Percentiles rank a stretch among this genome's conserved stretches.
Evolutionary conservation across 805 yeast species (phyloP).

Genomic region (Metschnikowia santaceciliae): DNA sequence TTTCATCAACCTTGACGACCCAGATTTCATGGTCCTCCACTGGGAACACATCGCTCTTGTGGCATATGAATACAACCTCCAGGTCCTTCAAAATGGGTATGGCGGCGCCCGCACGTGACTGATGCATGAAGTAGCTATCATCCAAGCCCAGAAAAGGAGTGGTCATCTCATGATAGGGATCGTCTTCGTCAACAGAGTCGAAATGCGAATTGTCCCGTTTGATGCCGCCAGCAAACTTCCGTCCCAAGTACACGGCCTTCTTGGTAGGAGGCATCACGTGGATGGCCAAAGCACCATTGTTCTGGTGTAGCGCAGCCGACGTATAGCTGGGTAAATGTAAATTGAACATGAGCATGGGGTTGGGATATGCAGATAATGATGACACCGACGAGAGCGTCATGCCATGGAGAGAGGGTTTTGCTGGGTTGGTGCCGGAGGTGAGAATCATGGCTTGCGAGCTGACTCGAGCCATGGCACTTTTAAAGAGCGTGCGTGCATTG

Average conservation of each 20-base stretch:
- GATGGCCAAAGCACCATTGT: slow-evolving; percentile 53
- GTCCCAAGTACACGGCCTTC: slow-evolving; percentile 55
- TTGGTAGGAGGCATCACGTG: slow-evolving; percentile 67
- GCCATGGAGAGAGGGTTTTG: slow-evolving; percentile 46
- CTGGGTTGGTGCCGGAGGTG: slow-evolving; percentile 23
- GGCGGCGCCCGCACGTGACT: slow-evolving; percentile 20
- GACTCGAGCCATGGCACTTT: slow-evolving; percentile 33
- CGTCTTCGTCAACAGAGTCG: slow-evolving; percentile 25
- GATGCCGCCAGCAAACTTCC: slow-evolving; percentile 56
- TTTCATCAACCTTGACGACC: slow-evolving; percentile 73
- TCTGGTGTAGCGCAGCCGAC: slow-evolving; percentile 58
- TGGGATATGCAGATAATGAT: slow-evolving; percentile 74
- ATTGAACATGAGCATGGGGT: slow-evolving; percentile 79
- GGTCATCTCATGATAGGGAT: slow-evolving; percentile 41
- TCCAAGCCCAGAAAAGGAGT: slow-evolving; percentile 48
- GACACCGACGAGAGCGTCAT: slow-evolving; percentile 84
- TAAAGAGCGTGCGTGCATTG: slow-evolving; percentile 17
- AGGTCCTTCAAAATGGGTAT: slow-evolving; percentile 57
- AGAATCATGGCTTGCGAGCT: slow-evolving; percentile 43
- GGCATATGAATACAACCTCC: slow-evolving; percentile 62
- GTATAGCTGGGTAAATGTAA: slow-evolving; percentile 84
- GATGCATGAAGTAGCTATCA: slow-evolving; percentile 23
- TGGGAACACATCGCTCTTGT: slow-evolving; percentile 45
- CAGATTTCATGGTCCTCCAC: slow-evolving; percentile 89
- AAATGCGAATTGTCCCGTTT: slow-evolving; percentile 41